These are phyloP conservation scores for Paratinospora sagittata DNA, from an alignment of 164 flowering plant genomes.

Conservation along the genomic window DNA sequence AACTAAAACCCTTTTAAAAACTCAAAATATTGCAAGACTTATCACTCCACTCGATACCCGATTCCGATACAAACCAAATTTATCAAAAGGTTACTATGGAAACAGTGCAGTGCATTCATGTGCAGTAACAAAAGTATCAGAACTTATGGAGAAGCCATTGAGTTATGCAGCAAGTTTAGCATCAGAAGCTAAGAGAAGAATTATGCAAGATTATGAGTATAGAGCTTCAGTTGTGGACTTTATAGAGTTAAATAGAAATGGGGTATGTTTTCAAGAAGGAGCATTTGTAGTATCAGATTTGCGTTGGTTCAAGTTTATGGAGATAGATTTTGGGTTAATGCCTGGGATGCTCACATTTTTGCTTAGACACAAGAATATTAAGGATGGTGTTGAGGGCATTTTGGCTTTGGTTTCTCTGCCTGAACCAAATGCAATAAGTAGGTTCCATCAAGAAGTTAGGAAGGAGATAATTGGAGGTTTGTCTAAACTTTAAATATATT, in stretches of 20 bases:
- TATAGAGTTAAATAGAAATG: slow-evolving; percentile 22
- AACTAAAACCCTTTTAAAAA: slow-evolving; percentile 14
- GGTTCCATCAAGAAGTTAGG: slow-evolving; percentile 17
- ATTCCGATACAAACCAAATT: slow-evolving; percentile 7
- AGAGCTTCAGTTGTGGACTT: slow-evolving; percentile 27
- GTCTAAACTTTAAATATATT: background rate
- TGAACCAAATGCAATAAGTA: slow-evolving; percentile 5
- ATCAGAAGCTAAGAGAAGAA: slow-evolving; percentile 17
- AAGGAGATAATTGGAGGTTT: slow-evolving; percentile 1
- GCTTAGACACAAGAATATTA: slow-evolving; percentile 13
- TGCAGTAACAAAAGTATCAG: slow-evolving; percentile 14
- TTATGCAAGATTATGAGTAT: slow-evolving; percentile 18
- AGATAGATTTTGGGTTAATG: slow-evolving; percentile 22
- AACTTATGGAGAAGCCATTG: slow-evolving; percentile 11
- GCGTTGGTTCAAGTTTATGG: slow-evolving; percentile 17
- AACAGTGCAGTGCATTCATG: slow-evolving; percentile 21
- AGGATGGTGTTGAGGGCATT: slow-evolving; percentile 19
- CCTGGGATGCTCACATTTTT: slow-evolving; percentile 23
- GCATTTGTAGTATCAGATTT: slow-evolving; percentile 23
- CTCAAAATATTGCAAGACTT: slow-evolving; percentile 6
- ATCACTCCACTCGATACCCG: slow-evolving; percentile 14
- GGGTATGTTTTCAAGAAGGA: slow-evolving; percentile 10
- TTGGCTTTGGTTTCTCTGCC: slow-evolving; percentile 24
- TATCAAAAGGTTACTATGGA: slow-evolving; percentile 25
- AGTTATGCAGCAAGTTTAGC: slow-evolving; percentile 16